Conservation (phyloP, 1,284 basidiomycete species). For the Marasmius fiardii region DNA sequence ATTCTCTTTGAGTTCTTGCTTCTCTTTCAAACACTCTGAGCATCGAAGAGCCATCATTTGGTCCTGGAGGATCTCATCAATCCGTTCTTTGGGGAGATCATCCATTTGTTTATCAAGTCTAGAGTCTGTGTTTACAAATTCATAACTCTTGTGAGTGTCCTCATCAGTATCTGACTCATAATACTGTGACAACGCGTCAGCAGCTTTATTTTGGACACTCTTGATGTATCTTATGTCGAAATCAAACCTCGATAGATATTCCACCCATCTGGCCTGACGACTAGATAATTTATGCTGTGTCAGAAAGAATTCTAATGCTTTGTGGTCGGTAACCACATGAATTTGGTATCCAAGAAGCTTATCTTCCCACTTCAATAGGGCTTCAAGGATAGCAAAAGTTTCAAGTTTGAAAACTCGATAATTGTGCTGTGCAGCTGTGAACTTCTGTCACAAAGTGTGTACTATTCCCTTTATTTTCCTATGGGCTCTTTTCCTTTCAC, state of each 20-base stretch:
- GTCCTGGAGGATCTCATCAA: background rate
- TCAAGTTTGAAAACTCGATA: slow-evolving; percentile 35
- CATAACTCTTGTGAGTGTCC: slow-evolving; percentile 14
- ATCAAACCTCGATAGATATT: slow-evolving; percentile 30
- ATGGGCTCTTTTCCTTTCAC: too few relatives aligned
- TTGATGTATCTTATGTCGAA: slow-evolving; percentile 28
- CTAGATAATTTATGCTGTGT: slow-evolving; percentile 17
- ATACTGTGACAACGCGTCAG: slow-evolving; percentile 30
- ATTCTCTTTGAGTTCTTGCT: background rate
- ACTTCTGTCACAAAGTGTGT: too few relatives aligned
- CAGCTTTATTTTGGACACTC: slow-evolving; percentile 28
- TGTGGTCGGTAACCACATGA: slow-evolving; percentile 34
- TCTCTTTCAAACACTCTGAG: background rate
- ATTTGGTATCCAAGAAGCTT: slow-evolving; percentile 28
- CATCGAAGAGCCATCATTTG: background rate
- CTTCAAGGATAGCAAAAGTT: slow-evolving; percentile 33
- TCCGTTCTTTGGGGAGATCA: slow-evolving; percentile 17
- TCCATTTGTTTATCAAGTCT: slow-evolving; percentile 24
- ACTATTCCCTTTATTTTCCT: too few relatives aligned
- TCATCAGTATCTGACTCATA: slow-evolving; percentile 23
- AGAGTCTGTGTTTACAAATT: slow-evolving; percentile 25
- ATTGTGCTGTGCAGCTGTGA: slow-evolving; percentile 32
- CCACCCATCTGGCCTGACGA: slow-evolving; percentile 28
- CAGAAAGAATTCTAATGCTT: slow-evolving; percentile 31
- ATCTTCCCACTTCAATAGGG: slow-evolving; percentile 33